These are phyloP conservation scores for Hondaea fermentalgiana DNA, from an alignment of 108 stramenopile species.

Conservation along the genomic window DNA sequence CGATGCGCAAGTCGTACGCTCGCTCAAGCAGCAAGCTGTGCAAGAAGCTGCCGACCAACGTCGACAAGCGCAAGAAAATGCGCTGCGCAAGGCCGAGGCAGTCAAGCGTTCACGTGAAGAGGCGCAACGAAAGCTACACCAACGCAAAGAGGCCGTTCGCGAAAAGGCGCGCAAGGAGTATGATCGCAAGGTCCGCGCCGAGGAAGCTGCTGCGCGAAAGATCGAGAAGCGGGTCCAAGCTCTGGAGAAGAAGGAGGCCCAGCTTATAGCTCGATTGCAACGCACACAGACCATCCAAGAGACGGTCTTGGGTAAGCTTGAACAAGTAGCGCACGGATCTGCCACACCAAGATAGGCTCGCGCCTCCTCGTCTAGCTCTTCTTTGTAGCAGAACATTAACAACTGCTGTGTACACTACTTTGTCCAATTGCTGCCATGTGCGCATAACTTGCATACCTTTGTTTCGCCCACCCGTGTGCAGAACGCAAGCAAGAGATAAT, in stretches of 20 bases:
- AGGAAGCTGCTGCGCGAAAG: not conserved
- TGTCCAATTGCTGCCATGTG: too few species aligned
- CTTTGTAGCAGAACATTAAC: too few species aligned
- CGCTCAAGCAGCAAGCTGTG: slow-evolving; percentile 1
- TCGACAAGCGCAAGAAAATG: not conserved
- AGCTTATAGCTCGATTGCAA: not conserved
- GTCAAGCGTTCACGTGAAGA: not conserved
- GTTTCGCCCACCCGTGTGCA: too few species aligned
- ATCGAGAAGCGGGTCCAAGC: not conserved
- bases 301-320: not conserved
- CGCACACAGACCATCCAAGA: not conserved
- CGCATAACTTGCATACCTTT: too few species aligned
- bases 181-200: not conserved
- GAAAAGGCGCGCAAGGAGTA: not conserved
- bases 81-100: not conserved
- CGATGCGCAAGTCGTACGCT: not conserved
- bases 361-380: too few species aligned
- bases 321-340: not conserved
- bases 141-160: not conserved
- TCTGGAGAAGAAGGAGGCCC: not conserved
- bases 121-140: not conserved
- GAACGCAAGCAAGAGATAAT: too few species aligned
- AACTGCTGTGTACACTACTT: too few species aligned
- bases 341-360: too few species aligned
- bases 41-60: not conserved